Evolutionary conservation across 768 basidiomycete species (phyloP).

Genomic region (Panaeolus papilionaceus): DNA sequence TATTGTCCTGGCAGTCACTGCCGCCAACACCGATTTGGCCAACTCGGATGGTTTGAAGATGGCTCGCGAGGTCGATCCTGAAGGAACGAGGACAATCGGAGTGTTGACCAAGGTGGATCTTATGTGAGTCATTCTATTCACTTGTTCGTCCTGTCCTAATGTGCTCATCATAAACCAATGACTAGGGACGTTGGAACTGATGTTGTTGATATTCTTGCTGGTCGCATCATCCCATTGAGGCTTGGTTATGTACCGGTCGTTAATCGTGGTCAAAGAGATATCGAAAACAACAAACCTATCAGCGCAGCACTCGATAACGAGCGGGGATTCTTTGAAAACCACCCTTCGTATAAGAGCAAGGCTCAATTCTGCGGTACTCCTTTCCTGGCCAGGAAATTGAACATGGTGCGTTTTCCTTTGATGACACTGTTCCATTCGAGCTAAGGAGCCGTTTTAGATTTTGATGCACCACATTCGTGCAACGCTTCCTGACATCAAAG

Average conservation of each 20-base stretch:
- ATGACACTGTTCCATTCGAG: conserved; percentile 12
- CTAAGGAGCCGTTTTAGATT: conserved; percentile 58
- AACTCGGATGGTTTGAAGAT: conserved; percentile 98
- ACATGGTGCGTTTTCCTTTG: conserved; percentile 66
- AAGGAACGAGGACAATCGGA: conserved; percentile 96
- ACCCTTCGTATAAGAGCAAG: conserved; percentile 92
- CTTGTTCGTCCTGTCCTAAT: background rate
- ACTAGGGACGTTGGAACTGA: conserved; percentile 95
- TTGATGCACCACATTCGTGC: conserved; percentile 99
- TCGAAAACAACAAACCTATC: conserved; percentile 89
- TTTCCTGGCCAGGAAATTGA: conserved; percentile 93
- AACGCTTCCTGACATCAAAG: conserved; percentile 98
- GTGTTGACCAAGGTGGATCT: conserved; percentile 98
- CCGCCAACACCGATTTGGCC: conserved; percentile 95
- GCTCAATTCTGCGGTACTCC: conserved; percentile 97
- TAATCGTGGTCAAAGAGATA: conserved; percentile 97
- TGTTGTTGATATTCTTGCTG: conserved; percentile 98
- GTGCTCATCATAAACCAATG: conserved; percentile 19
- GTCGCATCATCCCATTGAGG: conserved; percentile 94
- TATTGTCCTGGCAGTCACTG: conserved; percentile 96
- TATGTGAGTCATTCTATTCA: conserved; percentile 66
- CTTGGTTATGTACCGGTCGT: conserved; percentile 99
- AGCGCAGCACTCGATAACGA: conserved; percentile 86
- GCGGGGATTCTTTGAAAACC: conserved; percentile 93
- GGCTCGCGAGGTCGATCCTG: conserved; percentile 96